Conservation (phyloP, 257 asterid species). For the Agastache rugosa region DNA sequence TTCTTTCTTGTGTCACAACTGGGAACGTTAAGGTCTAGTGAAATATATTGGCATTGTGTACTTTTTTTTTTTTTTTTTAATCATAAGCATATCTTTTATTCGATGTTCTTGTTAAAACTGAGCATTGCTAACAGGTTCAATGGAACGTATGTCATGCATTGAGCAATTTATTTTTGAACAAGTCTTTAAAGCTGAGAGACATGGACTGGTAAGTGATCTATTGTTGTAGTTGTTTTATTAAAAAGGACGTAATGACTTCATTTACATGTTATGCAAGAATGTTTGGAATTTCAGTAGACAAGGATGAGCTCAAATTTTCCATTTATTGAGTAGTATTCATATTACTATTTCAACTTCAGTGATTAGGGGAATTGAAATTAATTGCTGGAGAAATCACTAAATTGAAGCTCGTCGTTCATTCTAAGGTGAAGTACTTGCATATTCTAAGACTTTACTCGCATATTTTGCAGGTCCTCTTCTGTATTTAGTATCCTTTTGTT, state of each 20-base stretch:
- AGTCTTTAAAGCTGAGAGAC: slow-evolving; percentile 67
- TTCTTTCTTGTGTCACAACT: slow-evolving; percentile 91
- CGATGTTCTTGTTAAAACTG: slow-evolving; percentile 21
- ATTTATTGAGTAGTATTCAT: slow-evolving; percentile 11
- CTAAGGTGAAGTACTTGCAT: slow-evolving; percentile 8
- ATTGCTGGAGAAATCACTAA: slow-evolving; percentile 10
- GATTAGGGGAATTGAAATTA: not conserved
- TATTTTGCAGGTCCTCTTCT: slow-evolving; percentile 81
- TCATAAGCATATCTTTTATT: slow-evolving; percentile 29
- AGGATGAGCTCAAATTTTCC: slow-evolving; percentile 28
- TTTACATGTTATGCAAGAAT: slow-evolving; percentile 21
- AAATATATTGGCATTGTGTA: slow-evolving; percentile 11
- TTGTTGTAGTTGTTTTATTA: not conserved
- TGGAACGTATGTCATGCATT: slow-evolving; percentile 96
- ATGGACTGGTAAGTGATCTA: slow-evolving; percentile 71
- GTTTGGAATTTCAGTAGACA: slow-evolving; percentile 10
- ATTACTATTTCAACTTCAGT: slow-evolving; percentile 19
- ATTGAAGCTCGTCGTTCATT: slow-evolving; percentile 12
- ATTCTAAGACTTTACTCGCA: slow-evolving; percentile 25
- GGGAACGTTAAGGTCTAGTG: slow-evolving; percentile 89
- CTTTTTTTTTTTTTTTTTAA: slow-evolving; percentile 6
- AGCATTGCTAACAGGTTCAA: slow-evolving; percentile 71
- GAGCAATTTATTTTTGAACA: slow-evolving; percentile 86
- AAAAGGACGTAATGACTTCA: not conserved
- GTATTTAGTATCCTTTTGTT: slow-evolving; percentile 85